Percentiles rank a stretch among this genome's conserved stretches.
These are phyloP conservation scores for Suzukiozyma palmioleophila DNA, from an alignment of 1,139 yeast species.

Conservation along the genomic window DNA sequence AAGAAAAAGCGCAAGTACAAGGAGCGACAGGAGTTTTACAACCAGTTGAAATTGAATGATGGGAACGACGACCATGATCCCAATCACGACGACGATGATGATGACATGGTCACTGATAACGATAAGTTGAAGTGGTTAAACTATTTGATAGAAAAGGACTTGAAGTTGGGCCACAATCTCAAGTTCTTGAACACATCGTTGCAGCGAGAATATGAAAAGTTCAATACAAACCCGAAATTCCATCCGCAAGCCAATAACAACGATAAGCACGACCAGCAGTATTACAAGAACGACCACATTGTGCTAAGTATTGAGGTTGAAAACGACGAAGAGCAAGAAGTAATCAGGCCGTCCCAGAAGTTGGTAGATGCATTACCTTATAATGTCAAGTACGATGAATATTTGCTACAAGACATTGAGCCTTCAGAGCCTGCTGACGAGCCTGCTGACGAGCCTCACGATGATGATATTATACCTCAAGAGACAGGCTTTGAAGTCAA, in stretches of 20 bases:
- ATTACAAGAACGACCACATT: conserved; percentile 26
- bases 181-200: conserved; percentile 33
- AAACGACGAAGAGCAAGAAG: conserved; percentile 5
- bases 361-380: conserved; percentile 25
- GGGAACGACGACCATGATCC: conserved; percentile 18
- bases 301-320: conserved; percentile 17
- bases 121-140: conserved; percentile 37
- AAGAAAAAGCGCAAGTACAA: conserved; percentile 20
- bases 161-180: conserved; percentile 39
- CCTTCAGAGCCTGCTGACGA: conserved; percentile 3
- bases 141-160: conserved; percentile 41
- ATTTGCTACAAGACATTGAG: conserved; percentile 21
- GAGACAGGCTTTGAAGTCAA: conserved; percentile 6
- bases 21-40: conserved; percentile 37
- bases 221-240: conserved; percentile 25
- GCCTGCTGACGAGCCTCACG: conserved; percentile 4
- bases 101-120: conserved; percentile 21
- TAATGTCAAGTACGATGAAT: conserved; percentile 24
- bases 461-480: conserved; percentile 4
- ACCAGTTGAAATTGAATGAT: conserved; percentile 27
- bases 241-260: conserved; percentile 26
- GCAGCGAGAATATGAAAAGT: conserved; percentile 22
- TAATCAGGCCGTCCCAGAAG: conserved; percentile 18
- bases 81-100: conserved; percentile 28
- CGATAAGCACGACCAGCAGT: conserved; percentile 19